Evolutionary conservation across 768 basidiomycete genomes (phyloP), one percentile per base, ranked within the genome.

Genomic region (Tulasnella sp.): DNA sequence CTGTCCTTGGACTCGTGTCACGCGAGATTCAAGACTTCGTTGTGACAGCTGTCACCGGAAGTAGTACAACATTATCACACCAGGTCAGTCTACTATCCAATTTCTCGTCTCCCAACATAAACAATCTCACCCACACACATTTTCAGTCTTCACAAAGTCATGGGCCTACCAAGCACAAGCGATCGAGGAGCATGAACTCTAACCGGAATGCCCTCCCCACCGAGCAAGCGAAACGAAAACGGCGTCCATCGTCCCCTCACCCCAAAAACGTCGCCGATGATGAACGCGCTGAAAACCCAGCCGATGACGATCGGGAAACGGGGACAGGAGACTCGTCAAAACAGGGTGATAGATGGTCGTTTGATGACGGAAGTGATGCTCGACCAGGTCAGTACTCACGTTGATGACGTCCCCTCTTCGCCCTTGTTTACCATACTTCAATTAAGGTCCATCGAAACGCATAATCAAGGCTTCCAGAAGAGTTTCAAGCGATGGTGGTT

Each of bases 21-120:
- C 69, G 77, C 37, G 77, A 77, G 51, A 70, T 77, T n/a, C 69
- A 73, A 57, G 77, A 70, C 20, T 77, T 77, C 46, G 67, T 77
- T 26, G 75, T 76, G 37, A 77, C 77, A 39, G 71, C 69, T 32
- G 77, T 73, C 26, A 77, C 77, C 16, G 77, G 77, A 77, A 37
- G 40, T 32, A 57, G 40, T 44, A 73, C 42, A 6, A 32, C 77
- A 48, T 39, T 32, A 32, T 55, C 42, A 46, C 57, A 51, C 32
- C 39, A 76, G 75, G 75, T 76, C 51, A 76, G 75, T 39, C 75
- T 13, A 37, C 29, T 51, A n/a, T 70, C 29, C 20, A 76, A 76
- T 76, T 76, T 61, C 42, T 51, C 7, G 40, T 35, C 29, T 2
- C 57, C 67, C 48, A 32, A 32, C 23, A 57, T 61, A 51, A 39